Conservation (phyloP, 257 asterid species). For the Linaria vulgaris region DNA sequence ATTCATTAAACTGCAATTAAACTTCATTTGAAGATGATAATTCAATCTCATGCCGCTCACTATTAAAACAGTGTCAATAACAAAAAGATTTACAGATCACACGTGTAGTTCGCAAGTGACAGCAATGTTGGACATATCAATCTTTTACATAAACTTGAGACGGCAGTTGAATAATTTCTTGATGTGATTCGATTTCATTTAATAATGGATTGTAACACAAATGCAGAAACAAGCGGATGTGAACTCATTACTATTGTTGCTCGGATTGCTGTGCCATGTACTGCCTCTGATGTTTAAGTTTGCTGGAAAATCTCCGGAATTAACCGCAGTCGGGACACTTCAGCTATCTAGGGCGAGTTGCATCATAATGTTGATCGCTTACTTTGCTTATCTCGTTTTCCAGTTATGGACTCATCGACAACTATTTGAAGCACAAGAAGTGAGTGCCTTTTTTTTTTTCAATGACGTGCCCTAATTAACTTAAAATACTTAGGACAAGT, state of each 20-base stretch:
- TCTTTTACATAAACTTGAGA: not conserved
- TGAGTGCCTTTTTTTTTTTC: too few species aligned
- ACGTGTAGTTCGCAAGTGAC: too few species aligned
- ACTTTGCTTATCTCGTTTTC: slow-evolving; percentile 66
- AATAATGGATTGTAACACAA: not conserved
- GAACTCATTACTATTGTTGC: slow-evolving; percentile 56
- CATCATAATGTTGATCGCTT: slow-evolving; percentile 76
- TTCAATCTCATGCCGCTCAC: too few species aligned
- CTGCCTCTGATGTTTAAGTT: slow-evolving; percentile 61
- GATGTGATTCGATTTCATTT: too few species aligned
- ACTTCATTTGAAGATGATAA: too few species aligned
- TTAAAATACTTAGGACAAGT: too few species aligned
- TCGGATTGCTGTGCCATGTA: slow-evolving; percentile 74
- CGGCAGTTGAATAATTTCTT: too few species aligned
- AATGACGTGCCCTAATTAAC: too few species aligned
- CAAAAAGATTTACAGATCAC: too few species aligned
- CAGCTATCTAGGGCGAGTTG: slow-evolving; percentile 69
- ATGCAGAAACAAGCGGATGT: slow-evolving; percentile 85
- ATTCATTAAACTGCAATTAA: not conserved
- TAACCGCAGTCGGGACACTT: slow-evolving; percentile 35
- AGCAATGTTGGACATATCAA: too few species aligned
- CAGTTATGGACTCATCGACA: slow-evolving; percentile 82
- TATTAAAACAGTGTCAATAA: too few species aligned
- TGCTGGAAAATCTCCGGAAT: slow-evolving; percentile 32
- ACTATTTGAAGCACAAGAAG: slow-evolving; percentile 52